Conservation (phyloP, 805 yeast genomes). For the Saccharomycopsis selenospora region DNA sequence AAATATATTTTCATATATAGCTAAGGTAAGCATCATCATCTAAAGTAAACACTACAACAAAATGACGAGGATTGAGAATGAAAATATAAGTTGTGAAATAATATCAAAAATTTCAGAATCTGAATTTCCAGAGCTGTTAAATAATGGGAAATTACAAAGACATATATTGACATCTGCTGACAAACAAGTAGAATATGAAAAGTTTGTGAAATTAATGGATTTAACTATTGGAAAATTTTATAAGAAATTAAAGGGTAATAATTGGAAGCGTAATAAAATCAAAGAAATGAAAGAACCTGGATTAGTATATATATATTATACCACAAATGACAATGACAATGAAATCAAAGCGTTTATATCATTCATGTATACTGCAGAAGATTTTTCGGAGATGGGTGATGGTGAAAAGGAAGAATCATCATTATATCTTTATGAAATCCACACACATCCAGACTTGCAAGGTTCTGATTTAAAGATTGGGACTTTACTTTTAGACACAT, state of each 20-base stretch:
- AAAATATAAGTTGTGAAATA: not conserved
- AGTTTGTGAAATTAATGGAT: conserved; percentile 8
- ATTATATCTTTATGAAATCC: conserved; percentile 14
- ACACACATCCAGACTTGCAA: conserved; percentile 4
- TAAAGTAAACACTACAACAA: not conserved
- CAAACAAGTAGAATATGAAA: not conserved
- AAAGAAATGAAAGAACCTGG: conserved; percentile 7
- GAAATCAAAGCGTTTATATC: conserved; percentile 10
- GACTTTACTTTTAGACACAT: not conserved
- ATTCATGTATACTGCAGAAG: conserved; percentile 5
- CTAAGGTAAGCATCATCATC: too few relatives aligned
- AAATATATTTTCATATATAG: too few relatives aligned
- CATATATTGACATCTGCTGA: conserved; percentile 1
- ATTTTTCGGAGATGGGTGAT: not conserved
- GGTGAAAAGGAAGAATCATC: conserved; percentile 1
- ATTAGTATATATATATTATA: conserved; percentile 10
- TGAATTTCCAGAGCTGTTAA: not conserved
- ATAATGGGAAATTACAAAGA: not conserved
- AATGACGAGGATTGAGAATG: not conserved
- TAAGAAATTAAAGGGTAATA: conserved; percentile 7
- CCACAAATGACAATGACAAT: not conserved
- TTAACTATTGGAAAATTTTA: conserved; percentile 9
- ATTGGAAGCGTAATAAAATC: conserved; percentile 11
- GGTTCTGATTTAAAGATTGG: conserved; percentile 1
- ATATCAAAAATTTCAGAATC: not conserved